These are phyloP conservation scores for Patellifolia procumbens DNA, from an alignment of 179 eudicot species.

Conservation along the genomic window DNA sequence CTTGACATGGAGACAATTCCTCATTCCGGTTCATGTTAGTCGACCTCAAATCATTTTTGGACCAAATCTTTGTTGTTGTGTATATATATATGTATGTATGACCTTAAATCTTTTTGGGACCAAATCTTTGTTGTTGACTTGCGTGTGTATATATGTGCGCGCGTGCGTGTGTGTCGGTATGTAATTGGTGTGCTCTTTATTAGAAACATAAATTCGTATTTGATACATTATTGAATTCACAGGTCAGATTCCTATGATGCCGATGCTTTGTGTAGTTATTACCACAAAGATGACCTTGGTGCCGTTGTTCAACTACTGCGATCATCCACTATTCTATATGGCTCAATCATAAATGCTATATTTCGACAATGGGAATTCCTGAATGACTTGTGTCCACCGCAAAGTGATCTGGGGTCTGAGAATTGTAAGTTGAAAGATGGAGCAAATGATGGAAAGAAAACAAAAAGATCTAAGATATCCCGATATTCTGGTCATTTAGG, in stretches of 20 bases:
- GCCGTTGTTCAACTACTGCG: constrained; percentile 53
- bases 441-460: constrained; percentile 29
- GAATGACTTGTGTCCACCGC: constrained; percentile 33
- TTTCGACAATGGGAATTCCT: constrained; percentile 48
- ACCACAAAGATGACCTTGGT: constrained; percentile 66
- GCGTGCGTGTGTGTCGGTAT: too few species aligned
- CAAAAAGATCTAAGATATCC: constrained; percentile 26
- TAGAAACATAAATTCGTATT: constrained; percentile 11
- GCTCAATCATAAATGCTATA: constrained; percentile 50
- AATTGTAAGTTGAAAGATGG: constrained; percentile 28
- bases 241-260: constrained; percentile 68
- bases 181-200: constrained; percentile 6
- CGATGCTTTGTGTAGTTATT: constrained; percentile 55
- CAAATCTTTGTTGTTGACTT: too few species aligned
- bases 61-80: too few species aligned
- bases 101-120: too few species aligned
- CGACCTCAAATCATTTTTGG: too few species aligned
- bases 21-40: too few species aligned
- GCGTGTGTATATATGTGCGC: too few species aligned
- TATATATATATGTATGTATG: too few species aligned
- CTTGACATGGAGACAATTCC: too few species aligned
- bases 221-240: constrained; percentile 35
- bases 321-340: constrained; percentile 46
- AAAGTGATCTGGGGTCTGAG: constrained; percentile 35
- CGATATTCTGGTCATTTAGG: constrained; percentile 33